A percentile compares a stretch with the other conserved stretches of the same genome.
These are phyloP conservation scores for Halenospora varia DNA, from an alignment of 495 filamentous ascomycete species.

Conservation along the genomic window DNA sequence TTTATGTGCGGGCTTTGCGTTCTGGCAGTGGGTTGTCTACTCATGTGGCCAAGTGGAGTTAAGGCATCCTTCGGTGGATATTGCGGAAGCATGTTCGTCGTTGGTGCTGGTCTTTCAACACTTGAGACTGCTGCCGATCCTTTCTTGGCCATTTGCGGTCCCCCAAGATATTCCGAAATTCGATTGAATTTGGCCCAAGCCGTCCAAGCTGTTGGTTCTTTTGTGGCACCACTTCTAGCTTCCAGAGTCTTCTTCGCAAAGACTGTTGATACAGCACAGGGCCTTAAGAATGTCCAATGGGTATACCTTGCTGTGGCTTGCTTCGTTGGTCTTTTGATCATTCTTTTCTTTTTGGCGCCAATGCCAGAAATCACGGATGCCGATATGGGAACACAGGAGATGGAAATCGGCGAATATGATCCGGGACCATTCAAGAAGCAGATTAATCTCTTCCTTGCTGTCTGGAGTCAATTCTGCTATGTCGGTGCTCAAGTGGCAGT, in stretches of 20 bases:
- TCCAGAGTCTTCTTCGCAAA: slow-evolving; percentile 63
- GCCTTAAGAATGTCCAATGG: slow-evolving; percentile 64
- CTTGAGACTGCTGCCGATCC: slow-evolving; percentile 73
- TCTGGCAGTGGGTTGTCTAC: slow-evolving; percentile 52
- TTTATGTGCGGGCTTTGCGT: slow-evolving; percentile 57
- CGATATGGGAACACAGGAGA: slow-evolving; percentile 59
- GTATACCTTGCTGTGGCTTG: slow-evolving; percentile 69
- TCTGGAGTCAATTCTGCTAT: slow-evolving; percentile 67
- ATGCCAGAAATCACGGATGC: slow-evolving; percentile 76
- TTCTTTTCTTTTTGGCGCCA: slow-evolving; percentile 58
- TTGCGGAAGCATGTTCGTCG: slow-evolving; percentile 66
- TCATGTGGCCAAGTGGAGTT: slow-evolving; percentile 57
- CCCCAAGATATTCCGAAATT: slow-evolving; percentile 63
- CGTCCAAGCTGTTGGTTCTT: slow-evolving; percentile 63
- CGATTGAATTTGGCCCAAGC: slow-evolving; percentile 66
- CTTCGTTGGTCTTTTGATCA: slow-evolving; percentile 62
- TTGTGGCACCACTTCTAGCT: slow-evolving; percentile 60
- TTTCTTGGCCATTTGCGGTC: slow-evolving; percentile 53
- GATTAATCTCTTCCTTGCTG: slow-evolving; percentile 64
- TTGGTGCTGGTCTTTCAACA: slow-evolving; percentile 64
- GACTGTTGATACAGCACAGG: slow-evolving; percentile 41
- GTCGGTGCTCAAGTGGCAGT: slow-evolving; percentile 62
- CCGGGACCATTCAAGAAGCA: slow-evolving; percentile 55
- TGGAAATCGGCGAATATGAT: slow-evolving; percentile 27
- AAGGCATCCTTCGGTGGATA: slow-evolving; percentile 64